phyloP scores from a whole-genome alignment of 169 alveolate genomes.

The Toxoplasma gondii region DNA sequence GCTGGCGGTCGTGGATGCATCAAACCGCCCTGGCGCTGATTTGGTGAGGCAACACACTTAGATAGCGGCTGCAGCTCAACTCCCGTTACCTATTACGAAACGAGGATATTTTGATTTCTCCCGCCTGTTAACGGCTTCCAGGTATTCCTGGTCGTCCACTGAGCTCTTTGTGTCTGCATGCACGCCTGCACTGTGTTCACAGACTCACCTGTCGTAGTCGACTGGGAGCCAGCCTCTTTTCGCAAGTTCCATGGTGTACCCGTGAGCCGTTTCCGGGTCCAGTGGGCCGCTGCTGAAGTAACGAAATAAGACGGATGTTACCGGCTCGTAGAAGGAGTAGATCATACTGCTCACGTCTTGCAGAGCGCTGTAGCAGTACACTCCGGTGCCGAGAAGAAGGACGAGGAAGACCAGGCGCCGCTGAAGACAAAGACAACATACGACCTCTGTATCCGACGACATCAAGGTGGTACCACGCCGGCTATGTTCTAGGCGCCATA shows the following conservation, averaged over 20 bases:
- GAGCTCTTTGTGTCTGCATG: too few relatives aligned
- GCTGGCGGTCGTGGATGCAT: too few relatives aligned
- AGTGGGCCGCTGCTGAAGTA: neutral
- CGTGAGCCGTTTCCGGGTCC: conserved; percentile 71
- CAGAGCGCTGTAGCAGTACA: neutral
- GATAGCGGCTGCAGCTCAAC: too few relatives aligned
- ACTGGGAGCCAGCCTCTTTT: conserved; percentile 57
- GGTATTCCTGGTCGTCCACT: too few relatives aligned
- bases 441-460: neutral
- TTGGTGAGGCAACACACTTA: too few relatives aligned
- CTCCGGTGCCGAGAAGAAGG: conserved; percentile 12
- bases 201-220: conserved; percentile 61
- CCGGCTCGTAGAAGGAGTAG: conserved; percentile 36
- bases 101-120: too few relatives aligned
- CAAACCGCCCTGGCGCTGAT: too few relatives aligned
- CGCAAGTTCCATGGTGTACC: conserved; percentile 64
- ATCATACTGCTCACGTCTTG: neutral
- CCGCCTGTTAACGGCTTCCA: too few relatives aligned
- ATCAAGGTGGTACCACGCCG: neutral
- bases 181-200: too few relatives aligned
- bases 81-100: too few relatives aligned
- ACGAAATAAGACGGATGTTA: neutral
- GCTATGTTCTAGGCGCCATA: neutral
- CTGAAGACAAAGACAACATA: neutral
- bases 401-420: neutral